These are phyloP conservation scores for Caryopteris hybrid DNA, from an alignment of 305 asterid genomes.

Conservation along the genomic window DNA sequence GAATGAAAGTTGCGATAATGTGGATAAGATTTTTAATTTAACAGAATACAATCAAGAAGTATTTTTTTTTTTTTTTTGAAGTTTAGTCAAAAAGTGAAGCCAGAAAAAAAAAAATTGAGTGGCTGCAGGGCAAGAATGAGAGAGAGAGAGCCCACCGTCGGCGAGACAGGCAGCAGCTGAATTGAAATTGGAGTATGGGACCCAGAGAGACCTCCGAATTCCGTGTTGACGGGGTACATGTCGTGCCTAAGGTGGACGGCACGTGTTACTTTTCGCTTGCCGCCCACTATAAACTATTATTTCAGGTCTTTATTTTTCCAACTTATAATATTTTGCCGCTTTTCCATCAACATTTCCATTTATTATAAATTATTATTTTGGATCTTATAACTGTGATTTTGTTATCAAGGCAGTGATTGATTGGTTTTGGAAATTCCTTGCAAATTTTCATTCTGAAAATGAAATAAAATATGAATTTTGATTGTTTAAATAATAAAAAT, in stretches of 20 bases:
- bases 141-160: too few relatives aligned
- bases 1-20: neutral
- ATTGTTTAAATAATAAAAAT: too few relatives aligned
- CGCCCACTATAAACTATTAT: slow-evolving; percentile 41
- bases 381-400: neutral
- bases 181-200: slow-evolving; percentile 19
- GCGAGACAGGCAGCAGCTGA: too few relatives aligned
- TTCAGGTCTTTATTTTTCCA: too few relatives aligned
- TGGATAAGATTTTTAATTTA: neutral
- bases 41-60: too few relatives aligned
- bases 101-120: neutral
- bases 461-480: too few relatives aligned
- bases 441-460: too few relatives aligned
- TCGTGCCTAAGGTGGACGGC: slow-evolving; percentile 52
- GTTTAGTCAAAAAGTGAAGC: slow-evolving; percentile 25
- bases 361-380: neutral
- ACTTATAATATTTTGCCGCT: neutral
- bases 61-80: too few relatives aligned
- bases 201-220: slow-evolving; percentile 27
- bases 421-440: too few relatives aligned
- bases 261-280: slow-evolving; percentile 46
- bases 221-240: slow-evolving; percentile 75
- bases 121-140: neutral
- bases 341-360: neutral
- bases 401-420: neutral